phyloP scores from a whole-genome alignment of 495 filamentous ascomycete species.

The Aspergillus avenaceus region DNA sequence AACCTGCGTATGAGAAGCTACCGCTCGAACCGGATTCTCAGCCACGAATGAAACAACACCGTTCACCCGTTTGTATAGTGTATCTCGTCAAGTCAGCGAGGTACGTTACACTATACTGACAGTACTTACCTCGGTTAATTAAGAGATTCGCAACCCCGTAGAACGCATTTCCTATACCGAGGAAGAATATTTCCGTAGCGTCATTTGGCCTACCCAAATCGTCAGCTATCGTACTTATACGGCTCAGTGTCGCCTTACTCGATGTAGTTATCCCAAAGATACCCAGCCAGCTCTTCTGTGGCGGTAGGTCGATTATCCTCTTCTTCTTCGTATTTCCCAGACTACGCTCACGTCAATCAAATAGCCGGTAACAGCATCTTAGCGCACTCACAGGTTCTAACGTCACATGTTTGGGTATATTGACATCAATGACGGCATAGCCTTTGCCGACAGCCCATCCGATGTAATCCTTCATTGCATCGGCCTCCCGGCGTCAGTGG shows the following conservation, averaged over 20 bases:
- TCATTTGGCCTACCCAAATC: conserved; percentile 50
- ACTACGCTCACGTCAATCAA: conserved; percentile 8
- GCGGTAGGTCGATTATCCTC: conserved; percentile 43
- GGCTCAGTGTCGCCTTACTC: conserved; percentile 46
- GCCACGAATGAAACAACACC: conserved; percentile 53
- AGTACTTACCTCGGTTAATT: conserved; percentile 55
- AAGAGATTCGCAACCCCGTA: conserved; percentile 65
- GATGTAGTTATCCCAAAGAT: conserved; percentile 97
- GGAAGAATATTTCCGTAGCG: conserved; percentile 66
- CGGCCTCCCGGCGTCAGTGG: conserved; percentile 60
- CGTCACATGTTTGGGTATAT: conserved; percentile 72
- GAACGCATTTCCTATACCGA: conserved; percentile 79
- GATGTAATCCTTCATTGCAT: conserved; percentile 72
- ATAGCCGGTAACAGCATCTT: conserved; percentile 18
- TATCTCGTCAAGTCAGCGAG: conserved; percentile 25
- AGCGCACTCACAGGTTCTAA: conserved; percentile 23
- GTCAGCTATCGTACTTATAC: not conserved
- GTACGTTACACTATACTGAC: not conserved
- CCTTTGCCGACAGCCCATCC: conserved; percentile 70
- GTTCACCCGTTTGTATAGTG: conserved; percentile 48
- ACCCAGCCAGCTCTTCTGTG: conserved; percentile 72
- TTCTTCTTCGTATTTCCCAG: conserved; percentile 37
- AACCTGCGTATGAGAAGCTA: conserved; percentile 59
- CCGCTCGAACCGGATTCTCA: conserved; percentile 49
- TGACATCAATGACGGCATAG: conserved; percentile 84